Evolutionary conservation across 1,284 basidiomycete species (phyloP).

Genomic region (Cryptococcus sp.): DNA sequence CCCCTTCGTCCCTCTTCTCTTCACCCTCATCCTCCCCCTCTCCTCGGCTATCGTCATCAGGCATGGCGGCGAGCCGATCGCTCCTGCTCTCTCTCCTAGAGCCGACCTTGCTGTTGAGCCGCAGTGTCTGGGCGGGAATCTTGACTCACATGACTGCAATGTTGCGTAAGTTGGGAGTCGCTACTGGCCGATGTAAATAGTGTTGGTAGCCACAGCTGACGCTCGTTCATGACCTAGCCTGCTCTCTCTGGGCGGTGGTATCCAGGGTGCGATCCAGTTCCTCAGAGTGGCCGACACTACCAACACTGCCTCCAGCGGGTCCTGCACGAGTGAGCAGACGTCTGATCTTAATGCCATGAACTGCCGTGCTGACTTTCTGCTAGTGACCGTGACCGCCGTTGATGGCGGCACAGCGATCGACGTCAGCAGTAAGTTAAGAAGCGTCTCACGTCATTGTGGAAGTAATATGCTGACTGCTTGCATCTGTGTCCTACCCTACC

Average conservation of each 20-base stretch:
- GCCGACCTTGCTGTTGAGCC: constrained; percentile 6
- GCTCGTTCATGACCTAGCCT: not conserved
- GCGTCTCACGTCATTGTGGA: no score
- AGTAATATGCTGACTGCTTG: no score
- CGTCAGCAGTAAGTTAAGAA: constrained; percentile 4
- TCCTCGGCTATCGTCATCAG: no score
- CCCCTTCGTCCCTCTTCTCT: not conserved
- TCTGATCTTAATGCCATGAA: no score
- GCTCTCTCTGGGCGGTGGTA: constrained; percentile 5
- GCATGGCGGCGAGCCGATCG: not conserved
- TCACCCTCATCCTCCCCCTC: not conserved
- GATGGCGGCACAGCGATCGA: constrained; percentile 11
- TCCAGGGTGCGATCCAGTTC: constrained; percentile 8
- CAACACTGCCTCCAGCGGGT: constrained; percentile 2
- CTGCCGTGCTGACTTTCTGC: not conserved
- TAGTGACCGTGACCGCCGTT: constrained; percentile 10
- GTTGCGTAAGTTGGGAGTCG: constrained; percentile 3
- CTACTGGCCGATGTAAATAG: not conserved
- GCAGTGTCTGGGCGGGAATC: constrained; percentile 4
- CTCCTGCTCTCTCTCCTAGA: not conserved
- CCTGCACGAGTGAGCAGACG: constrained; percentile 10
- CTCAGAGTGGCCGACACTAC: constrained; percentile 3
- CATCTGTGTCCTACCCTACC: no score
- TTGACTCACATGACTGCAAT: constrained; percentile 7
- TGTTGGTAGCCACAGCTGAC: not conserved